Percentiles rank a stretch among this genome's conserved stretches.
Evolutionary conservation across 768 basidiomycete species (phyloP).

Genomic region (Rhodotorula kratochvilovae): DNA sequence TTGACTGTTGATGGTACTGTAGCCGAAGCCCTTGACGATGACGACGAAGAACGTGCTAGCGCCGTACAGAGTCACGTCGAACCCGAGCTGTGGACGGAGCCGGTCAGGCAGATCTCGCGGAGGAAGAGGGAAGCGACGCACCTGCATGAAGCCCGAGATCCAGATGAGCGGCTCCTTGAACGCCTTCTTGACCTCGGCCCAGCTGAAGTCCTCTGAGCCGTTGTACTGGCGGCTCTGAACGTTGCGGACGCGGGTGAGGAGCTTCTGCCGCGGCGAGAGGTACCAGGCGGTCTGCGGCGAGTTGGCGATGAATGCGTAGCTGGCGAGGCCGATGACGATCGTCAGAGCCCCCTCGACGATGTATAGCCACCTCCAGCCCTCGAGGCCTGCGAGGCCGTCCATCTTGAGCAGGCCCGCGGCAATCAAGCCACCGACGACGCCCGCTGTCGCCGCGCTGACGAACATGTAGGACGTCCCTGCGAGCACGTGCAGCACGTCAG

Average conservation of each 20-base stretch:
- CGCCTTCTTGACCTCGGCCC: slow-evolving; percentile 17
- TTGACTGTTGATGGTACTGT: slow-evolving; percentile 13
- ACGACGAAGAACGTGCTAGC: slow-evolving; percentile 30
- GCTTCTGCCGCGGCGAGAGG: slow-evolving; percentile 23
- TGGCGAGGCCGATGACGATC: slow-evolving; percentile 16
- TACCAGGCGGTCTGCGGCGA: slow-evolving; percentile 14
- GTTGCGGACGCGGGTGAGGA: slow-evolving; percentile 19
- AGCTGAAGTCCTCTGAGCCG: slow-evolving; percentile 18
- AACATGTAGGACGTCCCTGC: slow-evolving; percentile 41
- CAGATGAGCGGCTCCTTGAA: slow-evolving; percentile 17
- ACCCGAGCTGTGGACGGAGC: too few relatives aligned
- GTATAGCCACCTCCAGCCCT: slow-evolving; percentile 20
- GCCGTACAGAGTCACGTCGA: slow-evolving; percentile 10
- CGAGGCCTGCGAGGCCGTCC: slow-evolving; percentile 8
- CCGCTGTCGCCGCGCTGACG: slow-evolving; percentile 26
- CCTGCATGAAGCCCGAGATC: slow-evolving; percentile 12
- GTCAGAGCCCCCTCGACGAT: slow-evolving; percentile 18
- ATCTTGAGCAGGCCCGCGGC: slow-evolving; percentile 13
- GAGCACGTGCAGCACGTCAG: too few relatives aligned
- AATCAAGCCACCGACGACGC: slow-evolving; percentile 9
- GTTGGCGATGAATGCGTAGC: slow-evolving; percentile 24
- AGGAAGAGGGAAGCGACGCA: background rate
- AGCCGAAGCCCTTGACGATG: slow-evolving; percentile 19
- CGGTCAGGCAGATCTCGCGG: background rate
- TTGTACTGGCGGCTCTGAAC: slow-evolving; percentile 17